Percentiles rank a stretch among this genome's conserved stretches.
Conservation (phyloP, 1,139 yeast species). For the Candida dubliniensis region DNA sequence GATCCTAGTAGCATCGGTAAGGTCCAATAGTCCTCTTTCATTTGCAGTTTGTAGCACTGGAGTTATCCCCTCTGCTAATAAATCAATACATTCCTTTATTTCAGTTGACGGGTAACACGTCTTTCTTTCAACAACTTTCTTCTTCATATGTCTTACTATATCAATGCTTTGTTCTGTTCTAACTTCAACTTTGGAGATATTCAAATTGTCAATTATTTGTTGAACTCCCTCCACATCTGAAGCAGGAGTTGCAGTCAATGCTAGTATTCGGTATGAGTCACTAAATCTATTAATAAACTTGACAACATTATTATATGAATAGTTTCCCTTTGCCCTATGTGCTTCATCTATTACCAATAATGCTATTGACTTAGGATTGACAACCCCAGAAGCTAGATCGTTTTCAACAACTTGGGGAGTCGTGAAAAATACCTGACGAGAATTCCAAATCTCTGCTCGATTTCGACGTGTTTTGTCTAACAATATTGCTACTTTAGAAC, state of each 20-base stretch:
- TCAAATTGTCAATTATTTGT: conserved; percentile 69
- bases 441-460: conserved; percentile 72
- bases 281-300: conserved; percentile 63
- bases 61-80: conserved; percentile 50
- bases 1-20: conserved; percentile 63
- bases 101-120: conserved; percentile 55
- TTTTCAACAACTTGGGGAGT: conserved; percentile 97
- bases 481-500: conserved; percentile 74
- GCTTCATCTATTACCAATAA: conserved; percentile 93
- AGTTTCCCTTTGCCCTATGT: conserved; percentile 87
- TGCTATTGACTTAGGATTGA: conserved; percentile 73
- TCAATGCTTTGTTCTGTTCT: conserved; percentile 85
- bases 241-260: conserved; percentile 95
- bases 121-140: conserved; percentile 61
- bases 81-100: conserved; percentile 50
- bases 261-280: conserved; percentile 69
- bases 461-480: conserved; percentile 68
- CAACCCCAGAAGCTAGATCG: conserved; percentile 72
- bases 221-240: conserved; percentile 87
- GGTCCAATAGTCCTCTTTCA: conserved; percentile 59
- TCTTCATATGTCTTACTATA: conserved; percentile 74
- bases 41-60: conserved; percentile 69
- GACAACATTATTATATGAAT: conserved; percentile 84
- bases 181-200: conserved; percentile 76
- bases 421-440: conserved; percentile 80